Evolutionary conservation across 1,139 yeast genomes (phyloP).

Genomic region (Kurtzmaniella natalensis): DNA sequence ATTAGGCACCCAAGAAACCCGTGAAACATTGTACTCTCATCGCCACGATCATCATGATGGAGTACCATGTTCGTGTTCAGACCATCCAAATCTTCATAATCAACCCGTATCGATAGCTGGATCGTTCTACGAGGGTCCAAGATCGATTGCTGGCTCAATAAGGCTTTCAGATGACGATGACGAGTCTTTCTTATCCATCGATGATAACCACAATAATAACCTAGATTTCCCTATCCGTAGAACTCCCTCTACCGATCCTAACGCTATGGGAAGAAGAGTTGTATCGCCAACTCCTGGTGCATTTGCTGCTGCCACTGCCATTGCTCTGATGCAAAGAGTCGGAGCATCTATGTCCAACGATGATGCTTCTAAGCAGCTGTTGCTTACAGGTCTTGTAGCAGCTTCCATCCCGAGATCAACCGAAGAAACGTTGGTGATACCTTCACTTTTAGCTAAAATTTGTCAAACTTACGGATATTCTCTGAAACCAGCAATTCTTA

Average conservation of each 20-base stretch:
- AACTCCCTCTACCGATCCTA: conserved; percentile 4
- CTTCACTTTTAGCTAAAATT: conserved; percentile 62
- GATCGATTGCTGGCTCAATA: conserved; percentile 31
- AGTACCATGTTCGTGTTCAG: conserved; percentile 52
- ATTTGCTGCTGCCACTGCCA: conserved; percentile 67
- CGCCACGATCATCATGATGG: conserved; percentile 40
- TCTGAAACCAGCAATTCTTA: conserved; percentile 60
- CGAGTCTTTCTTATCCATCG: conserved; percentile 28
- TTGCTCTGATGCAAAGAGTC: conserved; percentile 49
- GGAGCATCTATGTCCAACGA: conserved; percentile 12
- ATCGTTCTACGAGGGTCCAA: conserved; percentile 37
- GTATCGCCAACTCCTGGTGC: conserved; percentile 74
- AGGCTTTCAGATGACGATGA: conserved; percentile 48
- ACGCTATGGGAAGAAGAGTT: conserved; percentile 28
- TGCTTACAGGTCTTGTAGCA: conserved; percentile 63
- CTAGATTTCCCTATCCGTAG: conserved; percentile 13
- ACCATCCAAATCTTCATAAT: conserved; percentile 54
- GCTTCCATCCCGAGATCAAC: conserved; percentile 73
- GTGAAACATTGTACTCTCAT: conserved; percentile 8
- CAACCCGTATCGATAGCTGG: conserved; percentile 64
- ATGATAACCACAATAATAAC: conserved; percentile 13
- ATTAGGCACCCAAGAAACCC: conserved; percentile 11
- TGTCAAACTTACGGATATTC: conserved; percentile 68
- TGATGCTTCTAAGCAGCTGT: conserved; percentile 43
- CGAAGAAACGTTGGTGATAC: conserved; percentile 70